Base-by-base conservation (phyloP, 257 asterid species). In the Leptodermis oblonga region DNA sequence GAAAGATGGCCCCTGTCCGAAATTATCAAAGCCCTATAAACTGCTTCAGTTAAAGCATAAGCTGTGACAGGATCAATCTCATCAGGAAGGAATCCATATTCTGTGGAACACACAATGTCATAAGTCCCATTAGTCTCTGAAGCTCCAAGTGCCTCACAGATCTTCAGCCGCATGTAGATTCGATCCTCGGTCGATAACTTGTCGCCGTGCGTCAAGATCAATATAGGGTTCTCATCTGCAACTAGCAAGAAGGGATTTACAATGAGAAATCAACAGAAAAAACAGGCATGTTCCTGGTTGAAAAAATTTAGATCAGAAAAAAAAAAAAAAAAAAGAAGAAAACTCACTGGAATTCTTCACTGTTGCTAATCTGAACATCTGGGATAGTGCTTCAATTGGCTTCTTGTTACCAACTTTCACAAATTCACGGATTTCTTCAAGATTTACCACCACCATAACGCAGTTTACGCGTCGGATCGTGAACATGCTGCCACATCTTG, bases 131-230 rank as follows among this genome's bases (percentile, higher is more conserved):
- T 55, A 8, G 68, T 70, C 64, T 74, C 78, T 33, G 74, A 70
- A 10, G 74, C 3, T 11, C 79, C 79, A 2, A 78, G 69, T 33
- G 34, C 55, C 23, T 70, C 73, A 52, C 79, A 78, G 53, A 78
- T 78, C 63, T 74, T 78, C 23, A 70, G 17, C 28, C 79, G 74
- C 30, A 58, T 64, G 30, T 52, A 74, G 18, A 74, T 70, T 56
- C 77, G 61, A 58, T 74, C 82, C 31, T 70, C 79, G 0, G 67
- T 62, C 15, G 79, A 74, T 65, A 74, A 23, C 79, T 65, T 74
- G 71, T 78, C 82, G 20, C 79, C 82, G 39, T 78, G 79, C 20
- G 82, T 78, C 53, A 70, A 64, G 9, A 74, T 70, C 42, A 74
- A 33, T 5, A 70, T 74, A 33, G 77, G 77, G 26, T 70, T 70